A percentile compares a stretch with the other conserved stretches of the same genome.
Evolutionary conservation across 257 asterid species (phyloP).

Genomic region (Solanum dulcamara): DNA sequence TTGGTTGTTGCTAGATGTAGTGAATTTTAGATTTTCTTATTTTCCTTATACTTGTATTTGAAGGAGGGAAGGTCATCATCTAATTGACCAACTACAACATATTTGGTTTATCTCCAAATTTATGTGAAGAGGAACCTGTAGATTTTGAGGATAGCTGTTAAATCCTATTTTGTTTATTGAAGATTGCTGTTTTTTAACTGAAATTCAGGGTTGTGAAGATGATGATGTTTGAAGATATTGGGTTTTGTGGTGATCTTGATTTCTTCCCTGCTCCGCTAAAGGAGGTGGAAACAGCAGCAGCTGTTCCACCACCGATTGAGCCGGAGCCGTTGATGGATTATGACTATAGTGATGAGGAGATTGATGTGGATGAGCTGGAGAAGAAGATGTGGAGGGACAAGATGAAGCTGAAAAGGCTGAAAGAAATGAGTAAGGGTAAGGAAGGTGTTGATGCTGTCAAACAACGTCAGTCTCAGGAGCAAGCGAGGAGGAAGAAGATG

Average conservation of each 20-base stretch:
- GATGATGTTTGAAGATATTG: constrained; percentile 53
- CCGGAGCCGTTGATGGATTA: constrained; percentile 26
- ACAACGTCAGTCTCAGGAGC: constrained; percentile 53
- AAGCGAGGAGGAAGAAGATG: constrained; percentile 57
- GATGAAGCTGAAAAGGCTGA: constrained; percentile 37
- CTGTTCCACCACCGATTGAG: constrained; percentile 17
- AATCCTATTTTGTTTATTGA: background rate
- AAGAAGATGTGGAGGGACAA: constrained; percentile 52
- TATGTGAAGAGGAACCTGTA: background rate
- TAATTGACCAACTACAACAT: background rate
- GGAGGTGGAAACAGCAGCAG: constrained; percentile 15
- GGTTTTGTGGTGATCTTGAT: constrained; percentile 42
- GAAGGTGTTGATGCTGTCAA: constrained; percentile 33
- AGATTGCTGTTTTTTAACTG: background rate
- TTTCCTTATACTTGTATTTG: background rate
- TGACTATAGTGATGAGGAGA: constrained; percentile 46
- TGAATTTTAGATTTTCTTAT: background rate
- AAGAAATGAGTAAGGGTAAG: constrained; percentile 36
- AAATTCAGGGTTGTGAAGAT: background rate
- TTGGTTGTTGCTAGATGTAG: background rate
- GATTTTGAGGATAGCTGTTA: background rate
- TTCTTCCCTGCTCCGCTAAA: constrained; percentile 35
- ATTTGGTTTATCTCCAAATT: background rate
- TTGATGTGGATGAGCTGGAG: constrained; percentile 56
- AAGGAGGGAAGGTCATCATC: constrained; percentile 9